A percentile compares a stretch with the other conserved stretches of the same genome.
Evolutionary conservation across 2,329 filamentous ascomycete species (phyloP).

Genomic region (Ophiosphaerella korrae): DNA sequence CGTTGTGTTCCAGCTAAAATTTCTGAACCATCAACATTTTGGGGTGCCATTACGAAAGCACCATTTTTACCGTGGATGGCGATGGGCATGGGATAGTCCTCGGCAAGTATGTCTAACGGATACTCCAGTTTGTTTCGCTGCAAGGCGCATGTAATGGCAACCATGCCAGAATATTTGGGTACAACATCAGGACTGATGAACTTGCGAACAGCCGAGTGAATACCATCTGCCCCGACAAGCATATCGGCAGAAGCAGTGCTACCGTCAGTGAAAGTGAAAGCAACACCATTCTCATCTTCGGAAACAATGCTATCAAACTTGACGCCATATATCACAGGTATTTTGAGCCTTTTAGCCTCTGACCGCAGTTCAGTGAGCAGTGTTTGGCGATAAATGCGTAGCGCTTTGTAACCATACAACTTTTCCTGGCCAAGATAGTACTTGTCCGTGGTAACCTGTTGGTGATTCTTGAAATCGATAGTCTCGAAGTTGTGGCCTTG

Average conservation of each 20-base stretch:
- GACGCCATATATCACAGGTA: conserved; percentile 54
- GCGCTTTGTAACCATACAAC: conserved; percentile 58
- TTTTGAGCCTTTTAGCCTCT: conserved; percentile 45
- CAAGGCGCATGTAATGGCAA: conserved; percentile 46
- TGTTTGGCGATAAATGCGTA: conserved; percentile 60
- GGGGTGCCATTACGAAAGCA: conserved; percentile 47
- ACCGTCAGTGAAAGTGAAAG: conserved; percentile 57
- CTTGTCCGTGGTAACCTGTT: conserved; percentile 35
- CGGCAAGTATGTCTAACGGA: conserved; percentile 1
- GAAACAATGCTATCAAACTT: conserved; percentile 53
- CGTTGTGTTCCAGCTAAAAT: conserved; percentile 46
- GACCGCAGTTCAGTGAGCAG: conserved; percentile 56
- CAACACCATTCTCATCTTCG: conserved; percentile 44
- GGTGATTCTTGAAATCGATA: conserved; percentile 50
- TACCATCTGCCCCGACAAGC: conserved; percentile 64
- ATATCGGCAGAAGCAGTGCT: conserved; percentile 47
- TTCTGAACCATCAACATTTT: conserved; percentile 41
- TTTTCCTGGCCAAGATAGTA: conserved; percentile 57
- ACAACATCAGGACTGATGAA: conserved; percentile 55
- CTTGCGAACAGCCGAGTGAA: conserved; percentile 61
- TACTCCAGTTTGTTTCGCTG: conserved; percentile 9
- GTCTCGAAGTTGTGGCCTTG: conserved; percentile 58
- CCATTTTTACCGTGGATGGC: conserved; percentile 44
- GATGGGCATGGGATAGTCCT: conserved; percentile 29
- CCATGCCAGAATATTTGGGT: conserved; percentile 59